Evolutionary conservation across 257 asterid genomes (phyloP).

Genomic region (Solanum neorickii): DNA sequence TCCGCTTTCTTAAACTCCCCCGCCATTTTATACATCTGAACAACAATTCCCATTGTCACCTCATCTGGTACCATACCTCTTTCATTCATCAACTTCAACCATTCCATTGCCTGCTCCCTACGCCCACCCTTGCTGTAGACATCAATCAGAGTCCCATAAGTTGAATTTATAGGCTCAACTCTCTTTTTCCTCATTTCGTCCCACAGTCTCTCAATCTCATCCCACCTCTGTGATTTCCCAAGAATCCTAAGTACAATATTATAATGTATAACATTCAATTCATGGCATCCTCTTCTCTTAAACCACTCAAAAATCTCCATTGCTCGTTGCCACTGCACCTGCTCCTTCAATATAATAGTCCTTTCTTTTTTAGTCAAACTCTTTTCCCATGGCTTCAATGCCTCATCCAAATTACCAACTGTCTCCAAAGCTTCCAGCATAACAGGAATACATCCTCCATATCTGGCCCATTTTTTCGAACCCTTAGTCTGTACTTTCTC

Average conservation of each 20-base stretch:
- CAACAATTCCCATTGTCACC: conserved; percentile 78
- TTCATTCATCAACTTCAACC: conserved; percentile 67
- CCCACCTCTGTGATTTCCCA: conserved; percentile 59
- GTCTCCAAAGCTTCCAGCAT: conserved; percentile 60
- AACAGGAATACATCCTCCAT: conserved; percentile 71
- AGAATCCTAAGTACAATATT: conserved; percentile 74
- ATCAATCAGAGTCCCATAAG: conserved; percentile 90
- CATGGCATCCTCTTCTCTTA: conserved; percentile 56
- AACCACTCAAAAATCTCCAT: conserved; percentile 87
- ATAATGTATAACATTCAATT: conserved; percentile 82
- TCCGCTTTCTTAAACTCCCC: conserved; percentile 81
- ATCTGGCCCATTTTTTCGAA: conserved; percentile 78
- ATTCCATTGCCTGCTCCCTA: conserved; percentile 46
- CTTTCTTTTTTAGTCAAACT: conserved; percentile 73
- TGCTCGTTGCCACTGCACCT: conserved; percentile 71
- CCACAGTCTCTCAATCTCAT: conserved; percentile 54
- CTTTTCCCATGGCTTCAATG: conserved; percentile 67
- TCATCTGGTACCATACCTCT: conserved; percentile 73
- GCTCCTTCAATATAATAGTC: conserved; percentile 86
- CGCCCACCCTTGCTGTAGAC: conserved; percentile 69
- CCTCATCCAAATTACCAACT: conserved; percentile 52
- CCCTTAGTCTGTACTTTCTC: conserved; percentile 38
- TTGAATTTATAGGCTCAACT: conserved; percentile 63
- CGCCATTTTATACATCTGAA: conserved; percentile 85
- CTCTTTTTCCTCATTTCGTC: conserved; percentile 50